Percentiles rank a stretch among this genome's conserved stretches.
These are phyloP conservation scores for Xerocomellus intermedius DNA, from an alignment of 768 basidiomycete genomes.

Conservation along the genomic window DNA sequence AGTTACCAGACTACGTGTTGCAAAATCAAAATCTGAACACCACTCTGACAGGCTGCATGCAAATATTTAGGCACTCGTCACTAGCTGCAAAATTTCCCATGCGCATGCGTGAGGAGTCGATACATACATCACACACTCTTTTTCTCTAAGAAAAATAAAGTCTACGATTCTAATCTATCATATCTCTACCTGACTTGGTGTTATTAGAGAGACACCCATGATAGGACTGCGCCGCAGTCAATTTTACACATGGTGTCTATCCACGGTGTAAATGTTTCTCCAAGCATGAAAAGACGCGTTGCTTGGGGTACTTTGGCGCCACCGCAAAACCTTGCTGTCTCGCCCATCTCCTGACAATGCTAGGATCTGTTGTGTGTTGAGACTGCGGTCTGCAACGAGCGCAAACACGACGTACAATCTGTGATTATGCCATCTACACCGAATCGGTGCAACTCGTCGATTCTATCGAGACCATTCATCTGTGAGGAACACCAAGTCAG, in stretches of 20 bases:
- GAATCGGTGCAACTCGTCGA: constrained; percentile 57
- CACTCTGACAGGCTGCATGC: too few relatives aligned
- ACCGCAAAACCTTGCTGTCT: constrained; percentile 52
- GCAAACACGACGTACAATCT: constrained; percentile 45
- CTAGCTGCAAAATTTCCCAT: too few relatives aligned
- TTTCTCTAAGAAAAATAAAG: too few relatives aligned
- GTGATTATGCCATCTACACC: constrained; percentile 78
- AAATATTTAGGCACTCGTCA: too few relatives aligned
- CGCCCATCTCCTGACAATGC: constrained; percentile 53
- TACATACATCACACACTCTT: too few relatives aligned
- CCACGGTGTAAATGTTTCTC: constrained; percentile 38
- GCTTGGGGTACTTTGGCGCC: constrained; percentile 57
- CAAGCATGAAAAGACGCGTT: constrained; percentile 61
- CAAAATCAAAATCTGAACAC: too few relatives aligned
- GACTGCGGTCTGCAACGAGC: not conserved
- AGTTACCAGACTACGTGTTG: too few relatives aligned
- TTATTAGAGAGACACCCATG: too few relatives aligned
- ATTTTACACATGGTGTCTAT: not conserved
- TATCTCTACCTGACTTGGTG: too few relatives aligned
- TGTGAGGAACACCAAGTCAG: constrained; percentile 24
- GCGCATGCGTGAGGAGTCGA: too few relatives aligned
- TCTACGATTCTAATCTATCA: not conserved
- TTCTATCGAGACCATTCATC: constrained; percentile 61
- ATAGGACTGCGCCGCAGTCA: not conserved
- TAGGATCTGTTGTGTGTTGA: constrained; percentile 42